Evolutionary conservation across 768 basidiomycete species (phyloP).

Genomic region (Xerocomus potaroensis): DNA sequence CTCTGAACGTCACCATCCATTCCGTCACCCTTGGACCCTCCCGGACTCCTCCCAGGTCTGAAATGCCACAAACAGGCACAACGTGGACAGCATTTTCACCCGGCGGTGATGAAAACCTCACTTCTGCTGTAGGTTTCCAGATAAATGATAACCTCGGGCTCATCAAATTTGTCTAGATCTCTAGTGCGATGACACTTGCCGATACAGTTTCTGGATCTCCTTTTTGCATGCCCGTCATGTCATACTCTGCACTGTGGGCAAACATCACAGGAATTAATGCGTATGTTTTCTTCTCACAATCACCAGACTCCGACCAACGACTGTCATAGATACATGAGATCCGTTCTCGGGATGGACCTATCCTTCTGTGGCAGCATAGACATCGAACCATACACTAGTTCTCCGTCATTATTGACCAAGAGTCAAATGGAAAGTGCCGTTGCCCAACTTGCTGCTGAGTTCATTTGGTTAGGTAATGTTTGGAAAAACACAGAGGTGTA

Average conservation of each 20-base stretch:
- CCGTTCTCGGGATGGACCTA: not conserved
- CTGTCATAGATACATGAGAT: not conserved
- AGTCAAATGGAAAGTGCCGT: not conserved
- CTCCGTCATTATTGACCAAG: not conserved
- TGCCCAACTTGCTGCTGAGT: not conserved
- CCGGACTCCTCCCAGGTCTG: not conserved
- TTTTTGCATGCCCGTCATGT: not conserved
- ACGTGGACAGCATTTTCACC: not conserved
- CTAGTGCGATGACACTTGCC: not conserved
- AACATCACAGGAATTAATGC: not conserved
- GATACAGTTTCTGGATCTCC: not conserved
- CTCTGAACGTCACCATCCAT: not conserved
- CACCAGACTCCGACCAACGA: not conserved
- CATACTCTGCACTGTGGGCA: not conserved
- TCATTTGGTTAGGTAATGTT: not conserved
- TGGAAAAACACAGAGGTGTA: not conserved
- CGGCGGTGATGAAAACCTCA: not conserved
- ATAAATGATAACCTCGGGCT: not conserved
- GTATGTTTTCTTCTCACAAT: not conserved
- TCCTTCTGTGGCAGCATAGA: not conserved
- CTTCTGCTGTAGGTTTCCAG: not conserved
- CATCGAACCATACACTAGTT: not conserved
- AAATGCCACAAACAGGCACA: not conserved
- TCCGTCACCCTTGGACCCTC: not conserved
- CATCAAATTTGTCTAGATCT: not conserved